Percentiles rank a stretch among this genome's conserved stretches.
phyloP scores from a whole-genome alignment of 2,329 filamentous ascomycete genomes.

The Tolypocladium guangdongense region DNA sequence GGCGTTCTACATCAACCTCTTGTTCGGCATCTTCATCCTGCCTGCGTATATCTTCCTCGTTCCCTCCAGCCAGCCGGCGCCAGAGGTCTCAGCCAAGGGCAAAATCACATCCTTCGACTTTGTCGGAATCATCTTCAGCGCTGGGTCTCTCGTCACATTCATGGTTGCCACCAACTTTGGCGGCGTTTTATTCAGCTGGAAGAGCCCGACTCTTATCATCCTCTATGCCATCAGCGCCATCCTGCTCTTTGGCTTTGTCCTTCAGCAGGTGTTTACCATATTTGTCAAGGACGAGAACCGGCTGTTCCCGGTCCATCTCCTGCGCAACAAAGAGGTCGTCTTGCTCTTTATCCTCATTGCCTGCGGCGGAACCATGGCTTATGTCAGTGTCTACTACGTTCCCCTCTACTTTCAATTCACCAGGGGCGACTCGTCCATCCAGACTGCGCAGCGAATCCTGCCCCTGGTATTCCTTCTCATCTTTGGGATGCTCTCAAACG shows the following conservation, averaged over 20 bases:
- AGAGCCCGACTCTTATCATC: conserved; percentile 26
- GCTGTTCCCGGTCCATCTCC: conserved; percentile 35
- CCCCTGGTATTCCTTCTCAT: conserved; percentile 23
- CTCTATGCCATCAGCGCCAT: conserved; percentile 30
- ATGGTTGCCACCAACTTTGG: conserved; percentile 37
- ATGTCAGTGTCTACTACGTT: conserved; percentile 32
- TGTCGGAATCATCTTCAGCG: conserved; percentile 27
- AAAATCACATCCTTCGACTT: conserved; percentile 22
- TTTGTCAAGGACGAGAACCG: conserved; percentile 6
- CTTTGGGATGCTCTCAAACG: not conserved
- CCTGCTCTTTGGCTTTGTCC: conserved; percentile 16
- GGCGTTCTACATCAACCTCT: not conserved
- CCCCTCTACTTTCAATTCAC: conserved; percentile 40
- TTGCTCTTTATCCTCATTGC: conserved; percentile 17
- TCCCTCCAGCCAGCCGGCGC: not conserved
- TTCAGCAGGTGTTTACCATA: conserved; percentile 20
- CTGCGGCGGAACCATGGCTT: conserved; percentile 6
- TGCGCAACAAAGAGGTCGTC: conserved; percentile 10
- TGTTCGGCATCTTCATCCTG: not conserved
- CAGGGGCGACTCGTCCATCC: conserved; percentile 25
- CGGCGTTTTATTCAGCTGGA: conserved; percentile 34
- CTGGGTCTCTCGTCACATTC: conserved; percentile 24
- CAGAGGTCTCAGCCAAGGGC: not conserved
- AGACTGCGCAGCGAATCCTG: conserved; percentile 27
- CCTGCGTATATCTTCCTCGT: not conserved